Evolutionary conservation across 1,284 basidiomycete genomes (phyloP).

Genomic region (Malassezia arunalokei): DNA sequence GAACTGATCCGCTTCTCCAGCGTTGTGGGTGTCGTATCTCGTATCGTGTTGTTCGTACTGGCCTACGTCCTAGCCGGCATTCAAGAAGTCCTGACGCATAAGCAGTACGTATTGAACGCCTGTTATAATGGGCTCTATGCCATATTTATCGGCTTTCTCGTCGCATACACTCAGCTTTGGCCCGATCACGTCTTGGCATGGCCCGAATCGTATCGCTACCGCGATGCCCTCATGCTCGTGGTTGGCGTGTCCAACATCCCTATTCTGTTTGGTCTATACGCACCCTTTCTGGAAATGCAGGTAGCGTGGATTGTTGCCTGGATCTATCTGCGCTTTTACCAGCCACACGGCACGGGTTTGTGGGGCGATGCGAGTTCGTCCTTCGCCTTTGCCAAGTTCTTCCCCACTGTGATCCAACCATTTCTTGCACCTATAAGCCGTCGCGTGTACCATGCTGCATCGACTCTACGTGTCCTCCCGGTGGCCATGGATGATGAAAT

Average conservation of each 20-base stretch:
- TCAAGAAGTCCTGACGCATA: neutral
- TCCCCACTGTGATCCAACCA: constrained; percentile 65
- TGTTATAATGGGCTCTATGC: constrained; percentile 84
- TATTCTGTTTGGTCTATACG: constrained; percentile 74
- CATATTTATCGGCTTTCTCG: constrained; percentile 75
- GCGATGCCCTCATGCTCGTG: constrained; percentile 76
- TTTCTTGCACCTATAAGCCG: constrained; percentile 58
- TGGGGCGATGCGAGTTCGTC: constrained; percentile 84
- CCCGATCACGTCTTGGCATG: constrained; percentile 51
- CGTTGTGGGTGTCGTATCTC: constrained; percentile 50
- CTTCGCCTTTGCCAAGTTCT: constrained; percentile 90
- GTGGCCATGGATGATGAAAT: constrained; percentile 48
- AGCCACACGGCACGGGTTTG: constrained; percentile 57
- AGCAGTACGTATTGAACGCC: constrained; percentile 55
- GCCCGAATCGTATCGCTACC: neutral
- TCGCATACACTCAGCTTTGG: constrained; percentile 92
- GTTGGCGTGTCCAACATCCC: constrained; percentile 79
- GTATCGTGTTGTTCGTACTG: constrained; percentile 35
- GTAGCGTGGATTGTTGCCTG: constrained; percentile 95
- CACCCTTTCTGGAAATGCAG: constrained; percentile 83
- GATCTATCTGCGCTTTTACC: constrained; percentile 92
- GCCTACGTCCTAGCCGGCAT: constrained; percentile 31
- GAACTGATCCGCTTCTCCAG: constrained; percentile 77
- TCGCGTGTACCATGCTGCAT: constrained; percentile 56
- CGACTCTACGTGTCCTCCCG: constrained; percentile 56